Conservation (phyloP, 768 basidiomycete genomes). For the Coprinopsis strossmayeri region DNA sequence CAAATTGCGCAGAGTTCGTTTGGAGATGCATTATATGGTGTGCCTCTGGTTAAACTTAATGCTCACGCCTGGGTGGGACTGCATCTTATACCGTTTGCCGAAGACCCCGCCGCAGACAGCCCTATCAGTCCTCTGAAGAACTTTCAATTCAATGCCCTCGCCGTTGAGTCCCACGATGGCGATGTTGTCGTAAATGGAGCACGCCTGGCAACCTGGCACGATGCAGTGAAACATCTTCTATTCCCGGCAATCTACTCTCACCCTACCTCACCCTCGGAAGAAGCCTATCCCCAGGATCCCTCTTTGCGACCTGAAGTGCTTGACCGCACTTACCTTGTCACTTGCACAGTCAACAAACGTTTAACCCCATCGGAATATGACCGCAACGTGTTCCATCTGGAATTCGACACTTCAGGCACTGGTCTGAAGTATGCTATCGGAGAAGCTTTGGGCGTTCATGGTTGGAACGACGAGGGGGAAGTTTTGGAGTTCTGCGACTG, state of each 20-base stretch:
- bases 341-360: slow-evolving; percentile 89
- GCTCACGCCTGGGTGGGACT: slow-evolving; percentile 63
- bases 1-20: slow-evolving; percentile 43
- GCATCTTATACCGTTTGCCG: slow-evolving; percentile 37
- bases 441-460: slow-evolving; percentile 94
- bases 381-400: slow-evolving; percentile 98
- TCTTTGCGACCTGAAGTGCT: slow-evolving; percentile 78
- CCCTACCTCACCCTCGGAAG: slow-evolving; percentile 28
- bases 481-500: slow-evolving; percentile 84
- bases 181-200: slow-evolving; percentile 57
- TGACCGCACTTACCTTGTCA: slow-evolving; percentile 90
- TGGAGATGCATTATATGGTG: slow-evolving; percentile 38
- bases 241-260: slow-evolving; percentile 76
- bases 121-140: slow-evolving; percentile 33
- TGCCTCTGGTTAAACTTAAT: slow-evolving; percentile 47
- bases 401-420: slow-evolving; percentile 88
- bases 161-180: slow-evolving; percentile 52
- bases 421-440: slow-evolving; percentile 94
- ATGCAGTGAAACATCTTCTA: slow-evolving; percentile 81
- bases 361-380: slow-evolving; percentile 94
- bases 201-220: slow-evolving; percentile 68
- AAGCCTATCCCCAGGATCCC: slow-evolving; percentile 52
- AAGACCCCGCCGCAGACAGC: slow-evolving; percentile 15
- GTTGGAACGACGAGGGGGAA: slow-evolving; percentile 92
- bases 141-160: slow-evolving; percentile 72